Evolutionary conservation across 2,329 filamentous ascomycete species (phyloP).

Genomic region (Aspergillus ibericus): DNA sequence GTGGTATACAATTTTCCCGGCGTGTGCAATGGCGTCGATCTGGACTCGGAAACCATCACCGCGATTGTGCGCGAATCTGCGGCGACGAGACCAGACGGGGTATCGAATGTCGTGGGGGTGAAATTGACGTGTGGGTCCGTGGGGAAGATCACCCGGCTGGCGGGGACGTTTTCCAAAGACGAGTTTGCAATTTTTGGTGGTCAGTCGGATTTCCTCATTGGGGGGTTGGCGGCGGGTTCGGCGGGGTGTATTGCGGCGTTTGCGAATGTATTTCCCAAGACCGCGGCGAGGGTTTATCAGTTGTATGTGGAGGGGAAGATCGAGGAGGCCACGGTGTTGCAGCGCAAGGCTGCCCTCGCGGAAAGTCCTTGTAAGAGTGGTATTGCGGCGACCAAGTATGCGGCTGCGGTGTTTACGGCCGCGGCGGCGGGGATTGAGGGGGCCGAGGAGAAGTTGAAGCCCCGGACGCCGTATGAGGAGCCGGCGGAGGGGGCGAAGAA

Average conservation of each 20-base stretch:
- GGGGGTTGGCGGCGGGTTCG: constrained; percentile 53
- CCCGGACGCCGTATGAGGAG: constrained; percentile 62
- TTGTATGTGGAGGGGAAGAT: constrained; percentile 60
- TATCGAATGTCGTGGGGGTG: constrained; percentile 60
- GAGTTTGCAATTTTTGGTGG: constrained; percentile 70
- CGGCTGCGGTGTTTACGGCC: constrained; percentile 61
- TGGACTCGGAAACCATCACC: constrained; percentile 64
- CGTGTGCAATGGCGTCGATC: constrained; percentile 67
- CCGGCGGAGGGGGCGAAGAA: constrained; percentile 47
- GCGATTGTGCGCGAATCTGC: constrained; percentile 51
- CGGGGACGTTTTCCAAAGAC: constrained; percentile 53
- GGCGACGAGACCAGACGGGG: constrained; percentile 33
- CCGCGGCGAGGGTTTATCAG: constrained; percentile 59
- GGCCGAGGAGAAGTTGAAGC: constrained; percentile 59
- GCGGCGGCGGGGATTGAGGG: constrained; percentile 59
- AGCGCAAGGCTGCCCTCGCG: constrained; percentile 63
- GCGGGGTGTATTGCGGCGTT: constrained; percentile 60
- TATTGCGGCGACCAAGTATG: constrained; percentile 69
- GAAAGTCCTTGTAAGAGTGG: constrained; percentile 67
- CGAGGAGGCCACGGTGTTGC: constrained; percentile 60
- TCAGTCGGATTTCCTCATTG: constrained; percentile 68
- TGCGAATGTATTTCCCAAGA: constrained; percentile 58
- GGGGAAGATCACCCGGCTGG: constrained; percentile 60
- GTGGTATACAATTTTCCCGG: constrained; percentile 70
- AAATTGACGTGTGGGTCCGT: constrained; percentile 66